These are phyloP conservation scores for Orychophragmus violaceus DNA, from an alignment of 345 rosid genomes.

Conservation along the genomic window DNA sequence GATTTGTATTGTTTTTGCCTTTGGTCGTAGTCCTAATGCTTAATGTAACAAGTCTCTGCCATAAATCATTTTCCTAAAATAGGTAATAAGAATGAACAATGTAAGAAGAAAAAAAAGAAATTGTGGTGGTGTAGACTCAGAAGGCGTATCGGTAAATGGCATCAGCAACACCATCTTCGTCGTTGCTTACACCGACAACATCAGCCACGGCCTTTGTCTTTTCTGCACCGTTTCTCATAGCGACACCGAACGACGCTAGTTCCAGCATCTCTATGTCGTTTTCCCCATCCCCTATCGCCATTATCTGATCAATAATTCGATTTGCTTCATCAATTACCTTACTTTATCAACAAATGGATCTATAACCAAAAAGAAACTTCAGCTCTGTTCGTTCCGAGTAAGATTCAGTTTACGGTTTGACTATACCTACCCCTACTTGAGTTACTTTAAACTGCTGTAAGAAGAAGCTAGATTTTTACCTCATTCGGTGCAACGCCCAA, in stretches of 20 bases:
- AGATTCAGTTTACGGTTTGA: not conserved
- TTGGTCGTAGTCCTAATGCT: not conserved
- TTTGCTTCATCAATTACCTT: not conserved
- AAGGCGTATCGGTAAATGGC: slow-evolving; percentile 82
- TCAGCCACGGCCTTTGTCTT: slow-evolving; percentile 87
- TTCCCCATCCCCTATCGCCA: slow-evolving; percentile 97
- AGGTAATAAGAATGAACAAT: slow-evolving; percentile 5
- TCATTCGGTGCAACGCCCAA: slow-evolving; percentile 60
- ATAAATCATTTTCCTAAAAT: not conserved
- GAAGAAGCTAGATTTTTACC: slow-evolving; percentile 35
- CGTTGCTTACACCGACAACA: slow-evolving; percentile 68
- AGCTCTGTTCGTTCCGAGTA: not conserved
- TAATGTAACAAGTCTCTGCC: not conserved
- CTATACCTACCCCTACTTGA: not conserved
- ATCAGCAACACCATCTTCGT: slow-evolving; percentile 90
- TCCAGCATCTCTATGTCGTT: slow-evolving; percentile 88
- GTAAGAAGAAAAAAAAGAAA: not conserved
- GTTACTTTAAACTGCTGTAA: not conserved
- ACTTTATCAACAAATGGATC: not conserved
- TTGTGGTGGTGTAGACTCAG: slow-evolving; percentile 26
- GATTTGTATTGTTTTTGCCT: not conserved
- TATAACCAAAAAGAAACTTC: not conserved
- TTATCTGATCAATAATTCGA: slow-evolving; percentile 42
- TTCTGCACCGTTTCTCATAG: slow-evolving; percentile 77
- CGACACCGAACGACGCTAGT: slow-evolving; percentile 75